Conservation (phyloP, 768 basidiomycete species). For the Tephrocybe sp. region DNA sequence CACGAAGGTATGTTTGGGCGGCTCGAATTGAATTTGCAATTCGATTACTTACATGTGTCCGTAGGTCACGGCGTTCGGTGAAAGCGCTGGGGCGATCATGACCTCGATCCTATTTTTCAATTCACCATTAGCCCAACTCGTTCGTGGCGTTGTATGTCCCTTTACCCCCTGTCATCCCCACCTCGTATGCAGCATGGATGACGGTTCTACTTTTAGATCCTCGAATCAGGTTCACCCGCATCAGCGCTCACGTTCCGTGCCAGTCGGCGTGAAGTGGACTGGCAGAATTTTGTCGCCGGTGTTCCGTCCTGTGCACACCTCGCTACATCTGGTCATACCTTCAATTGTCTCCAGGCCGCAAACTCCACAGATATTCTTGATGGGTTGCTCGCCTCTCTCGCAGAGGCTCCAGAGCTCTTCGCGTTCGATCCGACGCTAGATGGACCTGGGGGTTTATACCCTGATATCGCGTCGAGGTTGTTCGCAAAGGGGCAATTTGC, state of each 20-base stretch:
- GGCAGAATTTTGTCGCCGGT: constrained; percentile 29
- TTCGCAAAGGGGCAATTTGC: constrained; percentile 33
- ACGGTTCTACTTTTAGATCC: constrained; percentile 29
- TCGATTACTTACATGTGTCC: not conserved
- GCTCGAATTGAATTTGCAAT: no score
- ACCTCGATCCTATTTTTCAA: constrained; percentile 36
- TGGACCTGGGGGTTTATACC: constrained; percentile 36
- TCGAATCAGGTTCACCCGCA: constrained; percentile 42
- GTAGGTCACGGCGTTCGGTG: constrained; percentile 46
- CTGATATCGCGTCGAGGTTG: constrained; percentile 36
- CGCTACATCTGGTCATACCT: constrained; percentile 29
- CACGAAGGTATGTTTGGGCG: no score
- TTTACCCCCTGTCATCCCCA: not conserved
- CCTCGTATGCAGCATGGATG: not conserved
- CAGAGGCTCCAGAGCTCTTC: constrained; percentile 24
- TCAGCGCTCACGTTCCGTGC: constrained; percentile 28
- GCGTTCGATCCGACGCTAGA: constrained; percentile 41
- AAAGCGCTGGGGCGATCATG: constrained; percentile 49
- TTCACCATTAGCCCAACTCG: constrained; percentile 24
- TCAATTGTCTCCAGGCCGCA: constrained; percentile 28
- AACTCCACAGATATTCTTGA: constrained; percentile 28
- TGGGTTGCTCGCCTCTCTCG: constrained; percentile 23
- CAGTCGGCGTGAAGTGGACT: constrained; percentile 25
- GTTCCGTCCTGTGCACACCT: constrained; percentile 25
- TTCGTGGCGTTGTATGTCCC: constrained; percentile 30